phyloP scores from a whole-genome alignment of 2,329 filamentous ascomycete species.

The Geoglossum cookeanum region DNA sequence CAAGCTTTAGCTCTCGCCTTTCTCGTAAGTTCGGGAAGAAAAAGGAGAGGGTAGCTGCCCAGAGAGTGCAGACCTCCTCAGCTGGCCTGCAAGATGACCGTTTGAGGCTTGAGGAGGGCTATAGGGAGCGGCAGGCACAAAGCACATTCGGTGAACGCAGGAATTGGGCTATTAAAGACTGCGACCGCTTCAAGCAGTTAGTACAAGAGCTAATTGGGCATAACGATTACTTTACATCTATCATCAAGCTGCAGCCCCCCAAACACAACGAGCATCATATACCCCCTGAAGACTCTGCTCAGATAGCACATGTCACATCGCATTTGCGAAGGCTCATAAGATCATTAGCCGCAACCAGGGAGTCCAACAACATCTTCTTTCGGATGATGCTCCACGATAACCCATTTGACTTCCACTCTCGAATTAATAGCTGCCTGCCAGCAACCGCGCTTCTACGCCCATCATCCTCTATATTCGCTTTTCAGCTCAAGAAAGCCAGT shows the following conservation, averaged over 20 bases:
- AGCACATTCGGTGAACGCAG: not conserved
- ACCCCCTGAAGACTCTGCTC: not conserved
- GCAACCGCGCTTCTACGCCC: not conserved
- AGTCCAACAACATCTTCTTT: not conserved
- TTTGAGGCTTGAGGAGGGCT: no score
- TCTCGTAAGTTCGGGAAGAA: no score
- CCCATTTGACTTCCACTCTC: not conserved
- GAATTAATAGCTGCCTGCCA: not conserved
- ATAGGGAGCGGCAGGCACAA: not conserved
- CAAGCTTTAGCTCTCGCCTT: no score
- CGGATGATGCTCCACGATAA: not conserved
- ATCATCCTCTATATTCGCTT: not conserved
- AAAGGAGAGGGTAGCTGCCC: no score
- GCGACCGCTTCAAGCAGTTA: not conserved
- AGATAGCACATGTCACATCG: not conserved
- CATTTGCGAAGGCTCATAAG: not conserved
- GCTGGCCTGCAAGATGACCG: no score
- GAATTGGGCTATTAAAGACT: not conserved
- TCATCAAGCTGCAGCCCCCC: not conserved
- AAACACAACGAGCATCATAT: not conserved
- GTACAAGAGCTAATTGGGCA: not conserved
- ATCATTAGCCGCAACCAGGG: not conserved
- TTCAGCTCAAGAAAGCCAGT: not conserved
- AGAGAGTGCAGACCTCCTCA: no score
- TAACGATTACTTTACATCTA: not conserved